Conservation (phyloP, 108 stramenopile genomes). For the Cyclotella baltica region DNA sequence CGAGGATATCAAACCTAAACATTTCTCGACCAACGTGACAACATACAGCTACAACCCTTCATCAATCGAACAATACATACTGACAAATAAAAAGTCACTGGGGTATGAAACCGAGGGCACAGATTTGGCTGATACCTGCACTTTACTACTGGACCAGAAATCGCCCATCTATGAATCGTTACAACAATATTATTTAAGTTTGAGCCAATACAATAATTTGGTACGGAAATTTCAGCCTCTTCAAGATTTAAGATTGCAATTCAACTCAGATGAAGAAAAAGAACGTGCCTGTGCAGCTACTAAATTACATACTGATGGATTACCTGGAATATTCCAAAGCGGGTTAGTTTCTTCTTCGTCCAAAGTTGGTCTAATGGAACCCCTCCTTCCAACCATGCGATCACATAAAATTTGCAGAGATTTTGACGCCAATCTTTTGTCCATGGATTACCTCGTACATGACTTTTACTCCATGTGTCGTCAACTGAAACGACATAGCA, state of each 20-base stretch:
- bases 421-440: neutral
- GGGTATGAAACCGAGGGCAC: neutral
- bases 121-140: neutral
- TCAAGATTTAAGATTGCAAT: neutral
- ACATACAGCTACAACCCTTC: neutral
- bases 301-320: neutral
- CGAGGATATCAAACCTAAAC: neutral
- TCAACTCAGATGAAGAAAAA: constrained; percentile 2
- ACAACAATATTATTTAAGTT: neutral
- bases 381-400: constrained; percentile 56
- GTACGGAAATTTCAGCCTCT: neutral
- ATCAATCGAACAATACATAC: neutral
- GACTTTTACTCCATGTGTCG: constrained; percentile 73
- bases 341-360: neutral
- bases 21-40: neutral
- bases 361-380: constrained; percentile 53
- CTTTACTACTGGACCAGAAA: neutral
- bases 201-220: neutral
- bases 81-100: neutral
- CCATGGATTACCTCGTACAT: constrained; percentile 65
- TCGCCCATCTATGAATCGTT: neutral
- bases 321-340: neutral
- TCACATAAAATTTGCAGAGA: constrained; percentile 40
- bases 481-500: constrained; percentile 36
- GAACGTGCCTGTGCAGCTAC: neutral